Evolutionary conservation across 2,329 filamentous ascomycete genomes (phyloP).

Genomic region (Cladobotryum mycophilum): DNA sequence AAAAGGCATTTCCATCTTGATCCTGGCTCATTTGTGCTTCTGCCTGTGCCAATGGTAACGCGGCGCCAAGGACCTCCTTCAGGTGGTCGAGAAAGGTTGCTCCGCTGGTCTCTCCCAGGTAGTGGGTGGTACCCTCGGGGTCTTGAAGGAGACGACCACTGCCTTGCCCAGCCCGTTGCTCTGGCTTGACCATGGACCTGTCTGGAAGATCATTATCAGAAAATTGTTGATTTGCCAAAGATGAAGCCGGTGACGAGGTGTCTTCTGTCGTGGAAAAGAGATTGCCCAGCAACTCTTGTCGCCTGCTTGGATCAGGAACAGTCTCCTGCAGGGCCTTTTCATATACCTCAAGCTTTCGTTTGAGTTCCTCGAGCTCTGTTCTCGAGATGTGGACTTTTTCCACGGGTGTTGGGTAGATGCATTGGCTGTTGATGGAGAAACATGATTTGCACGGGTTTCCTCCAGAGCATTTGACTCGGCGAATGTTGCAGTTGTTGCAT

Average conservation of each 20-base stretch:
- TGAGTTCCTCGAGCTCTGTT: conserved; percentile 36
- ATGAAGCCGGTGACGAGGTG: conserved; percentile 17
- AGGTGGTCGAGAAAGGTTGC: conserved; percentile 44
- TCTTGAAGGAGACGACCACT: conserved; percentile 38
- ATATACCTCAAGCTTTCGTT: conserved; percentile 32
- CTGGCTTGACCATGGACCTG: conserved; percentile 11
- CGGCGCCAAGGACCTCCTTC: conserved; percentile 40
- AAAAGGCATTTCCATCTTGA: conserved; percentile 22
- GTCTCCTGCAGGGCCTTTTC: conserved; percentile 33
- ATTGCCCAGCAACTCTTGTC: conserved; percentile 27
- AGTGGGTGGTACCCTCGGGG: conserved; percentile 37
- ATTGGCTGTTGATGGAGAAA: conserved; percentile 35
- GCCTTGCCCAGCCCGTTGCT: conserved; percentile 7
- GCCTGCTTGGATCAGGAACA: conserved; percentile 29
- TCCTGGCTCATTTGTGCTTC: conserved; percentile 7
- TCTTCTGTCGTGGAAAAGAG: conserved; percentile 16
- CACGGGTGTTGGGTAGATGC: conserved; percentile 39
- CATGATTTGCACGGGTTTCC: conserved; percentile 44
- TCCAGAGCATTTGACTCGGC: conserved; percentile 47
- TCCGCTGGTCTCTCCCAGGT: conserved; percentile 44
- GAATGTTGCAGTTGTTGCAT: conserved; percentile 48
- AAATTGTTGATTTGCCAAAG: conserved; percentile 4
- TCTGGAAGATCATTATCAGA: conserved; percentile 1
- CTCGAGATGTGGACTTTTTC: conserved; percentile 39
- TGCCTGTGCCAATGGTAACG: conserved; percentile 27